These are phyloP conservation scores for barley (Hordeum vulgare) DNA, from an alignment of 176 grass and related monocot species.

Conservation along the genomic window DNA sequence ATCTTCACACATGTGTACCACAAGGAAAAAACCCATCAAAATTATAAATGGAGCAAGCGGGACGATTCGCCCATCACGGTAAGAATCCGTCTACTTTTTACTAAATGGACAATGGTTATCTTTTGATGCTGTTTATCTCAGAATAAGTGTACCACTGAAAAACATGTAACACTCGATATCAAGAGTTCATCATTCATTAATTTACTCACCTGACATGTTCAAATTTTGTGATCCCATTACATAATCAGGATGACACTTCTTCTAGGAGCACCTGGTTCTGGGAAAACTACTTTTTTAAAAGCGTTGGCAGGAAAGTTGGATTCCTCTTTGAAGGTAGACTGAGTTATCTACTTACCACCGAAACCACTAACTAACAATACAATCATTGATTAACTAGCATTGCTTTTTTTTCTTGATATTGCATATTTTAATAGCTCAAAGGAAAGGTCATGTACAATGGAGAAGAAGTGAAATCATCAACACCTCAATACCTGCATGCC, in stretches of 20 bases:
- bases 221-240: not conserved
- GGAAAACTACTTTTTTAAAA: conserved; percentile 86
- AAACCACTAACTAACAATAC: not conserved
- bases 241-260: conserved; percentile 87
- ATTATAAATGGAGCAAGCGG: conserved; percentile 68
- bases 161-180: not conserved
- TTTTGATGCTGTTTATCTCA: not conserved
- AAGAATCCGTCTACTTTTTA: not conserved
- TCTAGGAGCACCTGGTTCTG: conserved; percentile 85
- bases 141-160: not conserved
- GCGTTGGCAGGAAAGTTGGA: conserved; percentile 64
- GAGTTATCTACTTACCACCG: not conserved
- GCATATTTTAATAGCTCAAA: conserved; percentile 36
- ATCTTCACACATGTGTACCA: conserved; percentile 41
- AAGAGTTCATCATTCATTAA: not conserved
- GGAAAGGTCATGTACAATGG: conserved; percentile 68
- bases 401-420: not conserved
- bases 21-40: conserved; percentile 48
- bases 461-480: conserved; percentile 52
- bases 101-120: not conserved
- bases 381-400: conserved; percentile 10
- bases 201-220: not conserved
- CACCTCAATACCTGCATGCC: conserved; percentile 48
- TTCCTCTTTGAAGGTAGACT: conserved; percentile 56
- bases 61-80: conserved; percentile 64